A percentile compares a stretch with the other conserved stretches of the same genome.
phyloP scores from a whole-genome alignment of 176 grass and related monocot genomes.

The Zoysia pacifica region DNA sequence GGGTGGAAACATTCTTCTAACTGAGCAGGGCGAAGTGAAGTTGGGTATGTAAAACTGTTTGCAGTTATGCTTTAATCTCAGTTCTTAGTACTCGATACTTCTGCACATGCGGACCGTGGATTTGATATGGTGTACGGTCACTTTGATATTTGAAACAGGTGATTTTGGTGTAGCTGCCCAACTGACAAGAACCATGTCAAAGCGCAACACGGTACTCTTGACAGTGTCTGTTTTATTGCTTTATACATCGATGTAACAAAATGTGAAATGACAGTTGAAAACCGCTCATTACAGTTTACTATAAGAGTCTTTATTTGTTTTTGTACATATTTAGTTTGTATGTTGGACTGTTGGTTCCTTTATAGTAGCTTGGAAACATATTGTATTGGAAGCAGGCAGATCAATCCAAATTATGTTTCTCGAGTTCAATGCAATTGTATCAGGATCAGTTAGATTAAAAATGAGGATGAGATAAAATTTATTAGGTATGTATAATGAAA shows the following conservation, averaged over 20 bases:
- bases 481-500: slow-evolving; percentile 5
- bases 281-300: slow-evolving; percentile 5
- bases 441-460: slow-evolving; percentile 19
- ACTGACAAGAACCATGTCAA: slow-evolving; percentile 99
- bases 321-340: slow-evolving; percentile 28
- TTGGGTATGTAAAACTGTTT: slow-evolving; percentile 68
- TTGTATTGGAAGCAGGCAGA: slow-evolving; percentile 19
- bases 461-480: neutral
- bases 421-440: neutral
- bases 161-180: slow-evolving; percentile 99
- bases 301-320: slow-evolving; percentile 9
- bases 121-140: slow-evolving; percentile 26
- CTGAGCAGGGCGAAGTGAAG: slow-evolving; percentile 99
- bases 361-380: neutral
- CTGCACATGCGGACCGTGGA: slow-evolving; percentile 6
- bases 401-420: slow-evolving; percentile 5
- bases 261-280: slow-evolving; percentile 29
- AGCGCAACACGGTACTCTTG: slow-evolving; percentile 91
- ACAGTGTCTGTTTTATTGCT: slow-evolving; percentile 36
- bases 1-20: slow-evolving; percentile 97
- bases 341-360: neutral
- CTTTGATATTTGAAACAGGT: slow-evolving; percentile 57
- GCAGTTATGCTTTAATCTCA: slow-evolving; percentile 33
- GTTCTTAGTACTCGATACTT: slow-evolving; percentile 29
- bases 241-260: slow-evolving; percentile 8